Percentiles rank a stretch among this genome's conserved stretches.
Evolutionary conservation across 257 asterid genomes (phyloP).

Genomic region (Nicotiana sylvestris): DNA sequence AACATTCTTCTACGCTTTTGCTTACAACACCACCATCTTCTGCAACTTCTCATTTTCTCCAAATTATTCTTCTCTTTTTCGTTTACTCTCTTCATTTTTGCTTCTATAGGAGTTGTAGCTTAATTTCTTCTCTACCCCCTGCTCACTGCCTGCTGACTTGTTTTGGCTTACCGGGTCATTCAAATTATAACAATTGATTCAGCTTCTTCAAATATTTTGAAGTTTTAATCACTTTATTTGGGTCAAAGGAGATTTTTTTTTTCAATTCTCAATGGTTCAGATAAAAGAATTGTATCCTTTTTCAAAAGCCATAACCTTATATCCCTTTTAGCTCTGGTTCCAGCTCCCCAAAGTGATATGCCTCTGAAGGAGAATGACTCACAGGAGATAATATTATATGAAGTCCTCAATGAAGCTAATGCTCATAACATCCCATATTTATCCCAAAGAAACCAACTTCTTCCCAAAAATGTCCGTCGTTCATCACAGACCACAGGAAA

Average conservation of each 20-base stretch:
- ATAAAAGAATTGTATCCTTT: slow-evolving; percentile 83
- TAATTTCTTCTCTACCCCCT: background rate
- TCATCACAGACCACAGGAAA: slow-evolving; percentile 24
- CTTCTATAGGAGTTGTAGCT: background rate
- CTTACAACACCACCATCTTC: background rate
- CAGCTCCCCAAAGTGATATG: too few relatives aligned
- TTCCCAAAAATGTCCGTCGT: background rate
- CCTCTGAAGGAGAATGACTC: too few relatives aligned
- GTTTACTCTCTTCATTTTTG: background rate
- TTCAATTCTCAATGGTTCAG: slow-evolving; percentile 52
- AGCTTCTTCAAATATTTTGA: background rate
- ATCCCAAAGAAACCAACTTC: slow-evolving; percentile 15
- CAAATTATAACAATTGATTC: background rate
- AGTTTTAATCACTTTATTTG: background rate
- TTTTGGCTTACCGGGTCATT: background rate
- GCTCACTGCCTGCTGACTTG: background rate
- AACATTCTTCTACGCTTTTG: background rate
- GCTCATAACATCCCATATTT: slow-evolving; percentile 16
- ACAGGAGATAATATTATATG: background rate
- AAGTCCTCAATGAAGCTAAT: slow-evolving; percentile 51
- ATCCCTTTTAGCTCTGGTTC: too few relatives aligned
- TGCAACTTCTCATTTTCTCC: too few relatives aligned
- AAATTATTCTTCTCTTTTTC: background rate
- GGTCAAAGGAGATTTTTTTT: background rate
- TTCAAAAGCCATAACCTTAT: too few relatives aligned